phyloP scores from a whole-genome alignment of 1,139 yeast genomes.

The Petasospora rhodanensis region DNA sequence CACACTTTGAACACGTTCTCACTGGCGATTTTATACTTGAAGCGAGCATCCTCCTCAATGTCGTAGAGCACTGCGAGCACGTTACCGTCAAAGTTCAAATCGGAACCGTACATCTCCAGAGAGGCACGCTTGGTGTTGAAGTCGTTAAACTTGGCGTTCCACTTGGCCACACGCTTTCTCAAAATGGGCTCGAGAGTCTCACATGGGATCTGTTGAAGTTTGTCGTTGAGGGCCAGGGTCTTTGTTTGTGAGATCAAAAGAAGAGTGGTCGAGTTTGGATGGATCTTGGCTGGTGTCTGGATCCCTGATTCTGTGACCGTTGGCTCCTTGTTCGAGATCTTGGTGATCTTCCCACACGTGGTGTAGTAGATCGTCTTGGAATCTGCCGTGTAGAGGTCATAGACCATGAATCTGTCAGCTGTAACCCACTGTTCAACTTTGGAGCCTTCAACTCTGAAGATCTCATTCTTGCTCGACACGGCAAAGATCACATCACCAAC shows the following conservation, averaged over 20 bases:
- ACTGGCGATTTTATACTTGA: slow-evolving; percentile 32
- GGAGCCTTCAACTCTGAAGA: slow-evolving; percentile 6
- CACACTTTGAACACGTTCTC: slow-evolving; percentile 28
- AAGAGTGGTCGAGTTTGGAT: slow-evolving; percentile 9
- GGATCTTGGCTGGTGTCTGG: slow-evolving; percentile 9
- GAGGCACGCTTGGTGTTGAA: slow-evolving; percentile 17
- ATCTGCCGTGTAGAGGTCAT: slow-evolving; percentile 12
- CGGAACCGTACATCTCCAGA: slow-evolving; percentile 27
- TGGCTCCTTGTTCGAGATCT: slow-evolving; percentile 1
- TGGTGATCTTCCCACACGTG: slow-evolving; percentile 9
- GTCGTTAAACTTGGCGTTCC: slow-evolving; percentile 22
- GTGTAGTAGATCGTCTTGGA: slow-evolving; percentile 3
- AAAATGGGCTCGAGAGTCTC: slow-evolving; percentile 16
- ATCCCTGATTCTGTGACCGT: slow-evolving; percentile 9
- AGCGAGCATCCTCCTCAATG: slow-evolving; percentile 27
- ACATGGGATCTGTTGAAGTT: slow-evolving; percentile 11
- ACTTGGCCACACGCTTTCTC: slow-evolving; percentile 12
- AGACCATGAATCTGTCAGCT: slow-evolving; percentile 16
- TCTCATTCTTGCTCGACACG: slow-evolving; percentile 16
- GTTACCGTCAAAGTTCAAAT: slow-evolving; percentile 30
- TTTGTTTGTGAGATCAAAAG: slow-evolving; percentile 10
- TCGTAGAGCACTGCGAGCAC: slow-evolving; percentile 31
- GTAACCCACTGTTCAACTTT: slow-evolving; percentile 8
- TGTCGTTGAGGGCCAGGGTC: slow-evolving; percentile 5
- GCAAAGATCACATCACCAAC: slow-evolving; percentile 7